Percentiles rank a stretch among this genome's conserved stretches.
Conservation (phyloP, 2,329 filamentous ascomycete genomes). For the Alternaria arbusti region DNA sequence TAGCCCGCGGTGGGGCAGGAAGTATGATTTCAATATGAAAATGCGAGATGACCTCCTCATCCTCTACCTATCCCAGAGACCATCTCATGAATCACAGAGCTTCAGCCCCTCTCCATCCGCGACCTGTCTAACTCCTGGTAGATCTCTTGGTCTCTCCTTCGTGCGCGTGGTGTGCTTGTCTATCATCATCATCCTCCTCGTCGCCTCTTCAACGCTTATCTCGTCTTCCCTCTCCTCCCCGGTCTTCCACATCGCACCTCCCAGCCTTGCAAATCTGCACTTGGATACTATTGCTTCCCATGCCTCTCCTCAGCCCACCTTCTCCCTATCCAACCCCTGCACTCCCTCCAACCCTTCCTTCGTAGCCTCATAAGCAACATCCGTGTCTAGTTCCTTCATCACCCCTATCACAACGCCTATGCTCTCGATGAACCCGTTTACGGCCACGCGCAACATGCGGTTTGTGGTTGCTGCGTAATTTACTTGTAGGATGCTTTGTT, state of each 20-base stretch:
- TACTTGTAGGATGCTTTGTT: constrained; percentile 66
- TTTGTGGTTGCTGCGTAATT: constrained; percentile 90
- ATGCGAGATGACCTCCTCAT: neutral
- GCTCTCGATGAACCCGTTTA: constrained; percentile 96
- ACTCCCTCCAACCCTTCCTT: constrained; percentile 60
- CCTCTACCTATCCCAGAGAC: neutral
- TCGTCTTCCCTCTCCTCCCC: neutral
- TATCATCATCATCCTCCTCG: neutral
- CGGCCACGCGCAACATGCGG: constrained; percentile 92
- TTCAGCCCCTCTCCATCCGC: neutral
- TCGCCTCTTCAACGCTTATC: neutral
- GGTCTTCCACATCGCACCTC: neutral
- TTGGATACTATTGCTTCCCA: accelerated
- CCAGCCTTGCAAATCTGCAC: neutral
- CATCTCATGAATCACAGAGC: neutral
- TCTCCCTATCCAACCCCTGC: constrained; percentile 82
- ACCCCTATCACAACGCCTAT: constrained; percentile 82
- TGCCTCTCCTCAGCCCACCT: constrained; percentile 10
- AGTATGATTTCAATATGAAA: too few species aligned
- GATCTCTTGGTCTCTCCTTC: neutral
- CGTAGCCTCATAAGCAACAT: constrained; percentile 67
- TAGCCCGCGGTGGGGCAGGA: neutral
- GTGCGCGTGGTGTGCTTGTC: neutral
- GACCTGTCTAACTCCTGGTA: neutral
- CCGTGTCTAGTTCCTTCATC: constrained; percentile 88